Base-by-base conservation (phyloP, 176 grass and related monocot species). In the Phragmites australis region DNA sequence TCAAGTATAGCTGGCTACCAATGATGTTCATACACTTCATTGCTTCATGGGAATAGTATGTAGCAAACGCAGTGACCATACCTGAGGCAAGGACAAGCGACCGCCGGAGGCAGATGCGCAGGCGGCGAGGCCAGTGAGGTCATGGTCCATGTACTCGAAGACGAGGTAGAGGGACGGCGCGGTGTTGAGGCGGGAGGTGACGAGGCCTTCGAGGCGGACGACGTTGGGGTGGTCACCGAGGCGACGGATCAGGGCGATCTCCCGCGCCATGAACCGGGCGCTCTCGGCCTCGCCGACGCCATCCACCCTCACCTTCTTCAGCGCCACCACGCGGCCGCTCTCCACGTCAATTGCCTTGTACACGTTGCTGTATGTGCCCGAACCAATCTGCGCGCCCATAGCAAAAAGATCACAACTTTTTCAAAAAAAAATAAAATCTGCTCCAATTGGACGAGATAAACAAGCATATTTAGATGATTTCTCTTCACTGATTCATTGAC, bases 71-170 rank as follows among this genome's bases (percentile, higher is more conserved):
- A 55, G 51, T 25, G 81, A 62, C 8, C 42, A 8, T 61, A 99
- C 97, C 90, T 99, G 97, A 69, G 93, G 84, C 48, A 93, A 85
- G 54, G 92, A 84, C 84, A 99, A 87, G 46, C 83, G 76, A 19
- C 73, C 50, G 51, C 89, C 84, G 14, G 97, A 52, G 73, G 78
- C 85, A 3, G 62, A 34, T 21, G 90, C 80, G 1, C 82, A 77
- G 17, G 92, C 84, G 3, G 65, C 47, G 37, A 99, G 84, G 56
- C 93, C 97, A 0, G 93, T 86, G 76, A 99, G 93, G 68, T 99
- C 97, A 22, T 99, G 97, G 41, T 99, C 97, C 93, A 99, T 93
- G 87, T 96, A 99, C 61, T 99, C 93, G 74, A 96, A 90, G 74
- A 99, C 84, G 42, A 99, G 89, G 83, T 99, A 99, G 62, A 99